Evolutionary conservation across 305 asterid species (phyloP).

Genomic region (Withania somnifera): DNA sequence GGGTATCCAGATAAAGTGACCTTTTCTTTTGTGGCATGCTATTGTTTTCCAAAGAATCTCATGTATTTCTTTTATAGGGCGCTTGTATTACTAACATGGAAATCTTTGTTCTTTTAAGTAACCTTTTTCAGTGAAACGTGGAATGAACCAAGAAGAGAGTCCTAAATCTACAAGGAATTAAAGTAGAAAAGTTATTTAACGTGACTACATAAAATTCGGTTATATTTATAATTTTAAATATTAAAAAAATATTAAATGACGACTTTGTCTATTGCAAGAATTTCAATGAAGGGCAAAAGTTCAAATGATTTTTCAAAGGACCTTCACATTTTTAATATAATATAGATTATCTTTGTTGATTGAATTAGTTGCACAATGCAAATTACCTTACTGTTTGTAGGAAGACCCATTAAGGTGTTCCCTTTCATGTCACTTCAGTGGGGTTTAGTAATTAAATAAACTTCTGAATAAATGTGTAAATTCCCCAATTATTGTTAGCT

Average conservation of each 20-base stretch:
- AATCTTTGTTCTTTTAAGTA: neutral
- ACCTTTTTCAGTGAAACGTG: constrained; percentile 48
- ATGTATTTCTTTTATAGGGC: neutral
- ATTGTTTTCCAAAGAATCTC: neutral
- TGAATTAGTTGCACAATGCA: neutral
- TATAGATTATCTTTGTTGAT: neutral
- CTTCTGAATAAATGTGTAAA: neutral
- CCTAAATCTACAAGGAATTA: no score
- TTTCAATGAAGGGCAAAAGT: no score
- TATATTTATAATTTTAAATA: no score
- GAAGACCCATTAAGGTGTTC: neutral
- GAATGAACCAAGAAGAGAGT: constrained; percentile 60
- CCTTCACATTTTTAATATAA: no score
- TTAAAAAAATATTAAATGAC: no score
- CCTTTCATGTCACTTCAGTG: neutral
- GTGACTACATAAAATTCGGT: no score
- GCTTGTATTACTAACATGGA: neutral
- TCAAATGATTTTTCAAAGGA: no score
- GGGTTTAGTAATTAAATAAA: neutral
- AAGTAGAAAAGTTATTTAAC: no score
- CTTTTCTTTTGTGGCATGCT: neutral
- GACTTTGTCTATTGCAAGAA: no score
- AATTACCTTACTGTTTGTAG: neutral
- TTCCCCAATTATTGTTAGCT: neutral
- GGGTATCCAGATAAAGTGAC: neutral